Evolutionary conservation across 768 basidiomycete species (phyloP), one percentile per base, ranked within the genome.

Genomic region (Suillus tomentosus): DNA sequence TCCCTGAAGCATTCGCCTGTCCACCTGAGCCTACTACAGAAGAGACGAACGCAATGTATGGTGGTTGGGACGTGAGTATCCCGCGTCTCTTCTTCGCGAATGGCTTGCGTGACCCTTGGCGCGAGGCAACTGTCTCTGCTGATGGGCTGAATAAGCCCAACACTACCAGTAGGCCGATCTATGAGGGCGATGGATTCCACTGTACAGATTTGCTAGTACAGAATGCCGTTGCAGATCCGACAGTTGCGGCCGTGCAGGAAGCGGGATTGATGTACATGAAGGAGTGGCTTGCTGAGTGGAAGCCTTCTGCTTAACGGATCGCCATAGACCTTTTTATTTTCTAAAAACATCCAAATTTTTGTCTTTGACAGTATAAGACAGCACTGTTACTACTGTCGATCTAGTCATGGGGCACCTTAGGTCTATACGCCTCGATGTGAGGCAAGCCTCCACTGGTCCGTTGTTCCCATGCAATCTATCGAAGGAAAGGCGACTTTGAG

Each of bases 71-170:
- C 67, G 84, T 88, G 27, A 74, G 79, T 36, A 76, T 84, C 37
- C 77, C 85, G 39, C 80, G 82, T 27, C 77, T 91, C 1, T 88
- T 91, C 80, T 90, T 90, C 66, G 87, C 87, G 45, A 91, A 87
- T 58, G 89, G 88, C 53, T 77, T 79, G 58, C 86, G 89, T 90
- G 89, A 91, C 68, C 89, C 90, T 19, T 91, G 89, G 89, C 81
- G 84, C 59, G 86, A 87, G 62, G 84, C 85, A 8, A 91, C 89
- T 0, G 79, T 90, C 6, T 90, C 89, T 4, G 84, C 89, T 0
- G 80, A 83, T 27, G 79, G 78, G 15, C 77, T 81, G 22, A 65
- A 73, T 63, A 77, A 82, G 60, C 47, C 71, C 24, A 88, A 82
- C 71, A 88, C 85, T 3, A 62, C 80, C 1, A 72, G 71, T 1